Conservation (phyloP, 768 basidiomycete species). For the Stropharia rugosoannulata region DNA sequence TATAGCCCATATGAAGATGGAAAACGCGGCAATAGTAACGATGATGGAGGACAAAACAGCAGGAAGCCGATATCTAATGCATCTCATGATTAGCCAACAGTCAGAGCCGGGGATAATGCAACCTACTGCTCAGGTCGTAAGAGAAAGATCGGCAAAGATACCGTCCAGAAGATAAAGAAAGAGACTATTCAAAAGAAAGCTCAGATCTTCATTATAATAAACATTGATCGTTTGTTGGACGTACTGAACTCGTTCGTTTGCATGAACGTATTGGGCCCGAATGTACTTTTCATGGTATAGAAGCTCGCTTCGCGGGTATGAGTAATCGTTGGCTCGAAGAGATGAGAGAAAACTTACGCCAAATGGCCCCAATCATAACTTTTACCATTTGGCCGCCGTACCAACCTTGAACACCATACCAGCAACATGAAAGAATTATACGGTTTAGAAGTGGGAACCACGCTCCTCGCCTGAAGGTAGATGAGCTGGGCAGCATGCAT, state of each 20-base stretch:
- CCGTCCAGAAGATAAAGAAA: conserved; percentile 28
- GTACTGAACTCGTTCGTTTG: conserved; percentile 30
- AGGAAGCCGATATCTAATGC: background rate
- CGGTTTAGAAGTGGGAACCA: conserved; percentile 28
- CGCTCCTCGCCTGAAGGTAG: conserved; percentile 22
- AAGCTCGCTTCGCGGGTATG: conserved; percentile 22
- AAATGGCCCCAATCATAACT: conserved; percentile 29
- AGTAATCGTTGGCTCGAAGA: background rate
- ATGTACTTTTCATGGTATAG: conserved; percentile 27
- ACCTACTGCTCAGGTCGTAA: conserved; percentile 26
- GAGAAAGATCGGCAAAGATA: conserved; percentile 27
- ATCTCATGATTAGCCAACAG: background rate
- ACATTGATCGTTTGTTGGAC: background rate
- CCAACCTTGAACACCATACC: conserved; percentile 31
- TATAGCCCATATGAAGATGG: conserved; percentile 27
- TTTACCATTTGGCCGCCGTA: conserved; percentile 31
- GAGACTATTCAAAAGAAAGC: conserved; percentile 15
- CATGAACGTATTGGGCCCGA: conserved; percentile 22
- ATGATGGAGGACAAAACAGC: conserved; percentile 24
- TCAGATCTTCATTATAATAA: background rate
- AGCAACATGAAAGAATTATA: conserved; percentile 29
- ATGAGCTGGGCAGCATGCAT: background rate
- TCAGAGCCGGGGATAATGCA: conserved; percentile 5
- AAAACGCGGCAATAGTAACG: conserved; percentile 25
- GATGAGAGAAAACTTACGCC: conserved; percentile 21